Conservation (phyloP, 257 asterid species). For the Solanum etuberosum region DNA sequence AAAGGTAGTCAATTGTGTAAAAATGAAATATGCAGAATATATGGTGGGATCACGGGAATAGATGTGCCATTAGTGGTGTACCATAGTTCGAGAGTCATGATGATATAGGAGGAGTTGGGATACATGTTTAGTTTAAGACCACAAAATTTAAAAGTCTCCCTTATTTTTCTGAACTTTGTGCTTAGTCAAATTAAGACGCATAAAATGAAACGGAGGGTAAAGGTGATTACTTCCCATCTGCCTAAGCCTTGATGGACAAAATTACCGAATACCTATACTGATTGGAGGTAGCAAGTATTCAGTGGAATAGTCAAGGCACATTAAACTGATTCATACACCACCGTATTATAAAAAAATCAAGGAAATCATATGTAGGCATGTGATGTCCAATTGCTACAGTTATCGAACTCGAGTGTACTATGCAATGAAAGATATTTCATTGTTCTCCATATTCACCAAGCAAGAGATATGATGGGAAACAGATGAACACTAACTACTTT, state of each 20-base stretch:
- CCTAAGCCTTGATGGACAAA: background rate
- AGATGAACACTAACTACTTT: background rate
- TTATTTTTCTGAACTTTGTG: background rate
- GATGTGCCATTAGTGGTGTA: background rate
- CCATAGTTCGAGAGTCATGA: background rate
- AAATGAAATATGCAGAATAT: background rate
- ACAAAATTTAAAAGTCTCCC: background rate
- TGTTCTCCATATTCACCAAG: background rate
- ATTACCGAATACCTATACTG: background rate
- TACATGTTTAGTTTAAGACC: background rate
- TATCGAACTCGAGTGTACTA: background rate
- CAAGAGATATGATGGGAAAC: background rate
- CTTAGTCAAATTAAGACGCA: background rate
- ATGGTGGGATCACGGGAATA: background rate
- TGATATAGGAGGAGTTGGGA: background rate
- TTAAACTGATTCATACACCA: background rate
- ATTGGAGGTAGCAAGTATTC: background rate
- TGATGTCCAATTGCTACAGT: background rate
- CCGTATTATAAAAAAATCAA: background rate
- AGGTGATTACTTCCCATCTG: background rate
- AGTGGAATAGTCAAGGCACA: background rate
- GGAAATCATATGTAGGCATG: background rate
- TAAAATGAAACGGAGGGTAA: background rate
- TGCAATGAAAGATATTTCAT: background rate
- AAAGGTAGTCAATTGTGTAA: background rate